These are phyloP conservation scores for Vanrija sp. DNA, from an alignment of 1,284 basidiomycete genomes.

Conservation along the genomic window DNA sequence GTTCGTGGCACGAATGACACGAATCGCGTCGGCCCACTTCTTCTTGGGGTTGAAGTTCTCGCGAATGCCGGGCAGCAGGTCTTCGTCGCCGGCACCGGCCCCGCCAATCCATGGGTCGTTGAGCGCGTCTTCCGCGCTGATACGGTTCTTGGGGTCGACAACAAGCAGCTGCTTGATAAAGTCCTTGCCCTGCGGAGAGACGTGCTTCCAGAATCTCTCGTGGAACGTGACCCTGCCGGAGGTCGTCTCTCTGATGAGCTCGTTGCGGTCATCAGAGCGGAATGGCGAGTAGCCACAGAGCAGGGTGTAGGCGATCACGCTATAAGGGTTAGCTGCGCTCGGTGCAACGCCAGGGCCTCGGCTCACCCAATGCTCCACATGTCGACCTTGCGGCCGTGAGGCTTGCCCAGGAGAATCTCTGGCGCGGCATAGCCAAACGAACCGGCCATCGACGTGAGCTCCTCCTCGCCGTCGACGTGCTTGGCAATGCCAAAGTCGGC, in stretches of 20 bases:
- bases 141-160: slow-evolving; percentile 66
- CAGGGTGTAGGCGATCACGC: slow-evolving; percentile 88
- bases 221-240: slow-evolving; percentile 83
- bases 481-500: slow-evolving; percentile 97
- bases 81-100: slow-evolving; percentile 57
- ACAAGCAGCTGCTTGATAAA: slow-evolving; percentile 75
- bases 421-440: slow-evolving; percentile 92
- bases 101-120: slow-evolving; percentile 52
- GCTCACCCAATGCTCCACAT: slow-evolving; percentile 85
- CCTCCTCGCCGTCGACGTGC: slow-evolving; percentile 74
- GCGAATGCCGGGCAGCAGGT: slow-evolving; percentile 64
- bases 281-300: slow-evolving; percentile 93
- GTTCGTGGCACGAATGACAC: slow-evolving; percentile 15
- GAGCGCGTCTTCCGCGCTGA: slow-evolving; percentile 71
- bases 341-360: background rate
- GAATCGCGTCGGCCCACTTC: slow-evolving; percentile 34
- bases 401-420: slow-evolving; percentile 76
- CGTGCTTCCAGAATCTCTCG: slow-evolving; percentile 88
- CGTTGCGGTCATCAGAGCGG: slow-evolving; percentile 71
- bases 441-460: slow-evolving; percentile 76
- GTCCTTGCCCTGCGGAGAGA: slow-evolving; percentile 48
- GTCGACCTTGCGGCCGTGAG: slow-evolving; percentile 89
- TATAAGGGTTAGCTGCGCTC: slow-evolving; percentile 35
- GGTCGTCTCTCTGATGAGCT: slow-evolving; percentile 75
- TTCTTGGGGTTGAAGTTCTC: slow-evolving; percentile 55